phyloP scores from a whole-genome alignment of 352 stramenopile genomes.

The Hyaloperonospora arabidopsidis region DNA sequence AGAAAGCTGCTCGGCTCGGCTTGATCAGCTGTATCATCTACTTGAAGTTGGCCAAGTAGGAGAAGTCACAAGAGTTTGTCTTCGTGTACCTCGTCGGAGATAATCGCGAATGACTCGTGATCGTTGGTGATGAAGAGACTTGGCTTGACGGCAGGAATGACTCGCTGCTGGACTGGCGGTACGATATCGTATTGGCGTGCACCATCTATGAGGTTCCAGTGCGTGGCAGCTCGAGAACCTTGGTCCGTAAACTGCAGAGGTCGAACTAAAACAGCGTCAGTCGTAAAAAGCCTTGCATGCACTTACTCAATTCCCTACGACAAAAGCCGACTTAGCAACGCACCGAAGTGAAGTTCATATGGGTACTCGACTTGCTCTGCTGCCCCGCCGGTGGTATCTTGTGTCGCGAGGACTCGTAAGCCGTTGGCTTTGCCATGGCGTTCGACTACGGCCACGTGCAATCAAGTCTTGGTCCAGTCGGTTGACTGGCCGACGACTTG shows the following conservation, averaged over 20 bases:
- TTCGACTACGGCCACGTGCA: slow-evolving; percentile 16
- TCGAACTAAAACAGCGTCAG: slow-evolving; percentile 26
- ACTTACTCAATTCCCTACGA: slow-evolving; percentile 35
- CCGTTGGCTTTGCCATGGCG: slow-evolving; percentile 18
- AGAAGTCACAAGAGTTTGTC: slow-evolving; percentile 40
- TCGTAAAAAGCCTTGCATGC: no score
- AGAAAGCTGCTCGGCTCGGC: not conserved
- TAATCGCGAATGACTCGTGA: not conserved
- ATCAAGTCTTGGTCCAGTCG: slow-evolving; percentile 9
- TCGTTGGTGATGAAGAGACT: slow-evolving; percentile 2
- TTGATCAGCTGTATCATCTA: slow-evolving; percentile 5
- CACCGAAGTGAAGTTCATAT: slow-evolving; percentile 15
- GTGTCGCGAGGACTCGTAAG: slow-evolving; percentile 4
- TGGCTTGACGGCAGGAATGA: slow-evolving; percentile 1
- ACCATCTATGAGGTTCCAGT: slow-evolving; percentile 14
- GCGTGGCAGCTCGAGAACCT: slow-evolving; percentile 10
- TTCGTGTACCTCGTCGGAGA: slow-evolving; percentile 28
- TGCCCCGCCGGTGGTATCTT: slow-evolving; percentile 6
- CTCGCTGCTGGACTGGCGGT: slow-evolving; percentile 2
- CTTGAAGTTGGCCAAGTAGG: slow-evolving; percentile 50
- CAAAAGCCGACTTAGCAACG: slow-evolving; percentile 23
- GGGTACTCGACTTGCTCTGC: slow-evolving; percentile 3
- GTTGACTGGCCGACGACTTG: slow-evolving; percentile 7
- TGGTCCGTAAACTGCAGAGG: slow-evolving; percentile 14
- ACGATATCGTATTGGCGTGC: slow-evolving; percentile 12